A percentile compares a stretch with the other conserved stretches of the same genome.
Conservation (phyloP, 768 basidiomycete genomes). For the Heimioporus sp. region DNA sequence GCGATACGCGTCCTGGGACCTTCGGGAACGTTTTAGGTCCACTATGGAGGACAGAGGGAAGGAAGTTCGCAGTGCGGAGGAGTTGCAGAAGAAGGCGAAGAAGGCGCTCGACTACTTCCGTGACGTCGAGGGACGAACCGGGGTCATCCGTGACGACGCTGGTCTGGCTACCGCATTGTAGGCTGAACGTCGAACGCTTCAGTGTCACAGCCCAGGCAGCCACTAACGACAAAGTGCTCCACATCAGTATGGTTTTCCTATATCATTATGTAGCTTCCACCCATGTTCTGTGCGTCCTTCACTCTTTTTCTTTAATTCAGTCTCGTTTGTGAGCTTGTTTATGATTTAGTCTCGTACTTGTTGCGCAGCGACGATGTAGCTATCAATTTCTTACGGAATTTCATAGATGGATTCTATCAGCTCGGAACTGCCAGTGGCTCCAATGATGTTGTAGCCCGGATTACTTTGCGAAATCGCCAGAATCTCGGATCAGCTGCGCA, state of each 20-base stretch:
- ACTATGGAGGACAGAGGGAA: conserved; percentile 77
- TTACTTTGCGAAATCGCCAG: too few species aligned
- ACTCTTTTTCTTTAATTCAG: conserved; percentile 14
- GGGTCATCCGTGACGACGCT: conserved; percentile 31
- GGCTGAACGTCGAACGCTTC: neutral
- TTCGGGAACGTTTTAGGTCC: conserved; percentile 74
- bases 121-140: conserved; percentile 46
- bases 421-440: too few species aligned
- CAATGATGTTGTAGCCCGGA: too few species aligned
- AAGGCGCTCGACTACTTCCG: conserved; percentile 75
- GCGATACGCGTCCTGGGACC: conserved; percentile 86
- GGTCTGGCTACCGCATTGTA: conserved; percentile 16
- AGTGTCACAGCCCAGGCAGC: neutral
- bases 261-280: conserved; percentile 2
- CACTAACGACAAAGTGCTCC: neutral
- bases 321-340: conserved; percentile 9
- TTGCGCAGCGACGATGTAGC: conserved; percentile 5
- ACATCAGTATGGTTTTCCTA: neutral
- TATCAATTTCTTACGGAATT: neutral
- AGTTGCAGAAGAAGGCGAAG: conserved; percentile 63
- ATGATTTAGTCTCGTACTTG: conserved; percentile 5
- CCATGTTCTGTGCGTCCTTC: conserved; percentile 1
- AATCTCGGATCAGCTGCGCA: too few species aligned
- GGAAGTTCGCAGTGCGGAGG: conserved; percentile 78
- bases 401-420: neutral